Evolutionary conservation across 2,329 filamentous ascomycete species (phyloP), one percentile per base, ranked within the genome.

Genomic region (Cercospora sp.): DNA sequence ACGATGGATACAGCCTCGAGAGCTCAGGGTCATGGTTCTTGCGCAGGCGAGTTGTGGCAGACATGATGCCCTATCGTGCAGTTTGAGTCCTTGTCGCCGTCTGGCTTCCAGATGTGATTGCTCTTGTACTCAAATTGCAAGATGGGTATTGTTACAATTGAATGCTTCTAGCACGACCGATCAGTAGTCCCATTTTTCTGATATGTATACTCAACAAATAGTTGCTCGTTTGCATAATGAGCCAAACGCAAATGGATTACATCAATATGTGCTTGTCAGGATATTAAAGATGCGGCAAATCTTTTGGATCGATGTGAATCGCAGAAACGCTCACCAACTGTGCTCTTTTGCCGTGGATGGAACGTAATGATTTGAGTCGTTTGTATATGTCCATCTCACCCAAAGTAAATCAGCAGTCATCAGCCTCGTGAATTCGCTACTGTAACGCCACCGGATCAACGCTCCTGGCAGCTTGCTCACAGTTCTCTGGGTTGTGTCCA

Each of bases 401-500:
- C 26, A 3, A 28, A 28, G 26, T 28, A 28, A 3, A 28, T 28
- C 26, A 28, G 26, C 26, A 28, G 26, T 28, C 26, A 28, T 28
- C 26, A 28, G 26, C 26, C 26, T 28, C 26, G 5, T 28, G 26
- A 28, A 28, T 28, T 28, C 26, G 26, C 26, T 28, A 28, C 28
- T 28, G 28, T 28, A 73, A 62, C 9, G 71, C 55, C 18, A 64
- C 61, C 9, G 69, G 71, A 68, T 74, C 72, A 20, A 71, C 64
- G 10, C 66, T 67, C 30, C 31, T 57, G 10, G 63, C 63, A 18
- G 73, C 73, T n/a, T 60, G 20, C 61, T 74, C 70, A 33, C 73
- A 75, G 23, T 71, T 59, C 60, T 75, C 64, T 20, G 69, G 67
- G 63, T 72, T 73, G 48, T 71, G 71, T 3, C 71, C 72, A 23